Percentiles rank a stretch among this genome's conserved stretches.
Conservation (phyloP, 768 basidiomycete genomes). For the Tricholoma furcatifolium region DNA sequence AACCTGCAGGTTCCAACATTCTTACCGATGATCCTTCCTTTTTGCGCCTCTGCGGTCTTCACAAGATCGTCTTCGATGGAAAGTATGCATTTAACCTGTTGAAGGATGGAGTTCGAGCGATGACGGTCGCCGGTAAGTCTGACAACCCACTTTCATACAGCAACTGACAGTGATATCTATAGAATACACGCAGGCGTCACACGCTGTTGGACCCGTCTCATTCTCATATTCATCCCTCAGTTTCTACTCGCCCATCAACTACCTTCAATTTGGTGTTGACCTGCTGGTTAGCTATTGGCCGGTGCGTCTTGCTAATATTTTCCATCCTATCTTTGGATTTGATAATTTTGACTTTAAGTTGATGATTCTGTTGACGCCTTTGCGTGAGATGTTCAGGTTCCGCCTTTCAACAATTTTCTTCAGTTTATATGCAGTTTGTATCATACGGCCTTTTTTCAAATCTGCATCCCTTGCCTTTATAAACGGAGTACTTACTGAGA, state of each 20-base stretch:
- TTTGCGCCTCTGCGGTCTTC: constrained; percentile 36
- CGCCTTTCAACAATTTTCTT: constrained; percentile 31
- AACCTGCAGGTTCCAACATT: constrained; percentile 36
- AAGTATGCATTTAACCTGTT: constrained; percentile 32
- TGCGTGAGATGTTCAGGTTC: constrained; percentile 27
- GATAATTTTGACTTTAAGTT: constrained; percentile 17
- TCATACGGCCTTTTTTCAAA: neutral
- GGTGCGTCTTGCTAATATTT: constrained; percentile 27
- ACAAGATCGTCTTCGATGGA: constrained; percentile 35
- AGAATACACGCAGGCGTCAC: neutral
- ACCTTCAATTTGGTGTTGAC: neutral
- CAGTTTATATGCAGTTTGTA: constrained; percentile 28
- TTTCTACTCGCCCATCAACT: neutral
- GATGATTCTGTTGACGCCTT: constrained; percentile 16
- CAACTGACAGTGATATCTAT: neutral
- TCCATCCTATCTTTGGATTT: neutral
- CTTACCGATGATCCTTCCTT: constrained; percentile 36
- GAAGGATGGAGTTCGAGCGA: constrained; percentile 33
- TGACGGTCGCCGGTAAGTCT: constrained; percentile 26
- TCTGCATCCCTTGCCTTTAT: neutral
- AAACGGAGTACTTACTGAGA: constrained; percentile 11
- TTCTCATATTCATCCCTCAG: neutral
- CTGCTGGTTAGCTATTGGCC: constrained; percentile 29
- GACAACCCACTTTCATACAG: neutral
- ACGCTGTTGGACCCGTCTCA: neutral